Evolutionary conservation across 805 yeast species (phyloP).

Genomic region (Candida berthetii): DNA sequence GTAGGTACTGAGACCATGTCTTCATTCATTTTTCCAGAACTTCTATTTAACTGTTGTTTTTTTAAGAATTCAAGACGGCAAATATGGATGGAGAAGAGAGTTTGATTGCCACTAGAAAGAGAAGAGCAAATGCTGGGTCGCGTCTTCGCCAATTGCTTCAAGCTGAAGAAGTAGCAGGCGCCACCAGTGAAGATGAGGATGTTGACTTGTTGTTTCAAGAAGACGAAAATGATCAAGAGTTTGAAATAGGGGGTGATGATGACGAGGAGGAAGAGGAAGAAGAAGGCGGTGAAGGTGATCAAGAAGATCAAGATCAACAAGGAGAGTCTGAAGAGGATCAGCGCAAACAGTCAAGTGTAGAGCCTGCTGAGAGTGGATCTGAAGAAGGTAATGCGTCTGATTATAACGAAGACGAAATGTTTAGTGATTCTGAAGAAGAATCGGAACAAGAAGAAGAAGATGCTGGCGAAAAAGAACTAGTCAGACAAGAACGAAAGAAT

Average conservation of each 20-base stretch:
- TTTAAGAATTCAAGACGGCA: no score
- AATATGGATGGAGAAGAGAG: constrained; percentile 34
- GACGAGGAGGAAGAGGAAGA: constrained; percentile 26
- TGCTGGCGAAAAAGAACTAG: constrained; percentile 62
- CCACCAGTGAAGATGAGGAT: constrained; percentile 69
- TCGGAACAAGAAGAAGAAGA: constrained; percentile 49
- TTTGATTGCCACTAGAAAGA: constrained; percentile 66
- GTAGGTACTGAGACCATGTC: no score
- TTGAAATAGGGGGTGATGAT: constrained; percentile 21
- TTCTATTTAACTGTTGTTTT: neutral
- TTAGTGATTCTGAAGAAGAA: constrained; percentile 46
- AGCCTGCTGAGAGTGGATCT: neutral
- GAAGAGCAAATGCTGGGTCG: constrained; percentile 89
- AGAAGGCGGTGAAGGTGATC: constrained; percentile 19
- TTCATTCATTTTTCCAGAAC: no score
- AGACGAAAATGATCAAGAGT: constrained; percentile 50
- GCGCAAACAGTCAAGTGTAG: neutral
- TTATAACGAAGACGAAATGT: constrained; percentile 38
- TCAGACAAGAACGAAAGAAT: constrained; percentile 33
- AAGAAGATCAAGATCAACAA: constrained; percentile 8
- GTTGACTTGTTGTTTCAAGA: constrained; percentile 66
- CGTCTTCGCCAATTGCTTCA: constrained; percentile 67
- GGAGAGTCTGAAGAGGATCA: neutral
- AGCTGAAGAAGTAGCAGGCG: constrained; percentile 46
- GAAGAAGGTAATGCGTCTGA: constrained; percentile 6